Evolutionary conservation across 441 rosid genomes (phyloP).

Genomic region (Metrosideros polymorpha): DNA sequence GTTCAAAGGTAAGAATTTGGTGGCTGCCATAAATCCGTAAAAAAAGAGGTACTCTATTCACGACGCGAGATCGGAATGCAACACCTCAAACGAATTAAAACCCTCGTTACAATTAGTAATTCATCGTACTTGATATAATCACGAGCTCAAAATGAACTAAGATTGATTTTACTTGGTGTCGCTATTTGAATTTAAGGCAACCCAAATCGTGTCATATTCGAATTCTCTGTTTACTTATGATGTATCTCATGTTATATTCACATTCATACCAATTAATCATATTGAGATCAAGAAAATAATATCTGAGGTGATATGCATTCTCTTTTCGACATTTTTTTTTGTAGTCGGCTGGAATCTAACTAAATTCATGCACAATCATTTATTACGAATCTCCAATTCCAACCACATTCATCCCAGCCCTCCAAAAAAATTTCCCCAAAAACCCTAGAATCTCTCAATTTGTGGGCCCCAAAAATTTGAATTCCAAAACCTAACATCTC

Average conservation of each 20-base stretch:
- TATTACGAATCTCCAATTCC: background rate
- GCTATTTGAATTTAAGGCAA: background rate
- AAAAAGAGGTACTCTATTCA: background rate
- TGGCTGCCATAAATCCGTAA: background rate
- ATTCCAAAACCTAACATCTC: background rate
- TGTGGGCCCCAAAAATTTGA: background rate
- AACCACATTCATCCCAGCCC: constrained; percentile 7
- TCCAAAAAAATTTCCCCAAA: constrained; percentile 6
- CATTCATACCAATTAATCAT: background rate
- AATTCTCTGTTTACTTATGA: background rate
- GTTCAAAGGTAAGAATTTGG: background rate
- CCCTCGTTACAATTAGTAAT: rapidly evolving
- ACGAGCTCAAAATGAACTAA: background rate
- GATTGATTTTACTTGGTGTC: rapidly evolving
- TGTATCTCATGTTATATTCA: rapidly evolving
- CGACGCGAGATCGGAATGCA: rapidly evolving
- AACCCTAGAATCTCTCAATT: background rate
- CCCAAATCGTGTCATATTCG: background rate
- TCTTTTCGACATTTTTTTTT: background rate
- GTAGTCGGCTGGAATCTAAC: background rate
- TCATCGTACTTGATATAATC: background rate
- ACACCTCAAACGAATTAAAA: background rate
- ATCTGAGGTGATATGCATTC: rapidly evolving
- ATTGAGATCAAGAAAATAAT: background rate
- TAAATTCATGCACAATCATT: background rate